Conservation (phyloP, 805 yeast genomes). For the Tetrapisispora phaffii region DNA sequence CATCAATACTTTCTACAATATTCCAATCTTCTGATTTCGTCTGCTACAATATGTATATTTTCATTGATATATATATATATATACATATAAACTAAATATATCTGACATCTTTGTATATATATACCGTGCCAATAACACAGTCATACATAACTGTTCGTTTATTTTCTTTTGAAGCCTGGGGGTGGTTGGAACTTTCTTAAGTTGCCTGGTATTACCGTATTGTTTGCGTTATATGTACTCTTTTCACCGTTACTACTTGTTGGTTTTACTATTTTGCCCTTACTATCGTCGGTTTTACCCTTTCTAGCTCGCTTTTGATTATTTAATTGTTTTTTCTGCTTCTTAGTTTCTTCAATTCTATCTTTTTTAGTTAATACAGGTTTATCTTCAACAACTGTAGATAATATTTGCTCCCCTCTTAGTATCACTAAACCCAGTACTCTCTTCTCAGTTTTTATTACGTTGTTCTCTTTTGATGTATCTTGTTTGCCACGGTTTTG, state of each 20-base stretch:
- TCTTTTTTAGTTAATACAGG: conserved; percentile 38
- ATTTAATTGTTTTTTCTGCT: conserved; percentile 28
- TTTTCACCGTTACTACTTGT: conserved; percentile 9
- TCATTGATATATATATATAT: too few relatives aligned
- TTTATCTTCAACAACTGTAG: conserved; percentile 51
- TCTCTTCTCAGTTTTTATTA: conserved; percentile 57
- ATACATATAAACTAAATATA: too few relatives aligned
- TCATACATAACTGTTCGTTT: background rate
- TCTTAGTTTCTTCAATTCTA: conserved; percentile 25
- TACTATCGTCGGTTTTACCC: conserved; percentile 9
- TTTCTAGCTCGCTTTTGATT: conserved; percentile 21
- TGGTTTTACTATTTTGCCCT: background rate
- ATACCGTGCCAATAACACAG: background rate
- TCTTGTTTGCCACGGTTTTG: background rate
- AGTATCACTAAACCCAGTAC: conserved; percentile 70
- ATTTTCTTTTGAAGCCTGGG: conserved; percentile 33
- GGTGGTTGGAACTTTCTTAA: conserved; percentile 39
- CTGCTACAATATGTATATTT: too few relatives aligned
- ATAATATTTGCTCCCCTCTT: conserved; percentile 80
- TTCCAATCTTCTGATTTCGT: too few relatives aligned
- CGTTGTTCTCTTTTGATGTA: conserved; percentile 12
- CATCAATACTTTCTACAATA: too few relatives aligned
- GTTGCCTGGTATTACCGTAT: conserved; percentile 24
- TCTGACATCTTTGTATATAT: too few relatives aligned
- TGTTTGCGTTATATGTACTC: conserved; percentile 15